Evolutionary conservation across 139 green algal genomes (phyloP), one percentile per base, ranked within the genome.

Genomic region (Ettlia oleoabundans): DNA sequence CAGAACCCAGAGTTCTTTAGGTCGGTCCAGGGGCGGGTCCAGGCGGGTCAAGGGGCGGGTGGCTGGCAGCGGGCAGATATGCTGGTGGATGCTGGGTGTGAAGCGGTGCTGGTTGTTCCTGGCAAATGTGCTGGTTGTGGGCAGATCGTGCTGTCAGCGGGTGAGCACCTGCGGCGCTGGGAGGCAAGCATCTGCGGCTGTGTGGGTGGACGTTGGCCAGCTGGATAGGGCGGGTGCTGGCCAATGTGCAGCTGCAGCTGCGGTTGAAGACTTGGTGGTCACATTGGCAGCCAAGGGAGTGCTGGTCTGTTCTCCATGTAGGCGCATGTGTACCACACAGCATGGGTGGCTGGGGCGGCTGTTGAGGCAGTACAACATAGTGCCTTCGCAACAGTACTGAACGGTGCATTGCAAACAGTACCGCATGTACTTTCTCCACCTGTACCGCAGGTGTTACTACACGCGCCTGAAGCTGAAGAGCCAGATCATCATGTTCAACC

Each of bases 401-500:
- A n/a, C n/a, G n/a, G n/a, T n/a, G n/a, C n/a, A n/a, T n/a, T n/a
- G n/a, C n/a, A n/a, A n/a, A n/a, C 47, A 15, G 15, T 24, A 58
- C 15, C 52, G 28, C 24, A 32, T 40, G 10, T 1, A 9, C 58
- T 1, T 18, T 58, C n/a, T 40, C 28, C 53, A 1, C 18, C 0
- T 26, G 42, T 4, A 13, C 30, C 32, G 33, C 76, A 82, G 76
- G 58, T 88, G 91, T 91, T 98, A 98, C 91, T 91, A 97, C 85
- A 89, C 94, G 28, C 90, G 94, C 2, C 85, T 97, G 28, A 94
- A 95, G 75, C 79, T 98, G 7, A 97, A 96, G 82, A 93, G 95
- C 66, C 94, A 98, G 86, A 94, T 98, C 32, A 84, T 96, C 33
- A 91, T 96, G 87, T 98, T 98, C 89, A 98, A 98, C 89, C 87